phyloP scores from a whole-genome alignment of 495 filamentous ascomycete genomes.

The Mytilinidion resinicola region DNA sequence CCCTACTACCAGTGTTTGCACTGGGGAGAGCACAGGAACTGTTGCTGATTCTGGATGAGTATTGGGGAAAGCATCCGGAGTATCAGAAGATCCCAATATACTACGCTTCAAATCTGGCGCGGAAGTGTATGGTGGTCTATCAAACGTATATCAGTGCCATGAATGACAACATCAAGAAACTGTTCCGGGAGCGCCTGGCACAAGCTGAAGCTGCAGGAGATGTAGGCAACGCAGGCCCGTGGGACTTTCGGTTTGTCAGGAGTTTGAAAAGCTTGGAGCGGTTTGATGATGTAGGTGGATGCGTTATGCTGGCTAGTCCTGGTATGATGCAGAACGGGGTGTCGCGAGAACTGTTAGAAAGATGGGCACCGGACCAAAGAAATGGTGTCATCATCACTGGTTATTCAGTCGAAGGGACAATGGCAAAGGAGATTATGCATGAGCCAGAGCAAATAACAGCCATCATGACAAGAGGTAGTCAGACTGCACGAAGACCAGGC shows the following conservation, averaged over 20 bases:
- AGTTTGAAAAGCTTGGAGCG: constrained; percentile 86
- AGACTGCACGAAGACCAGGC: constrained; percentile 49
- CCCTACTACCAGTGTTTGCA: constrained; percentile 92
- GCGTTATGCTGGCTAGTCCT: constrained; percentile 93
- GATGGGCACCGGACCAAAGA: constrained; percentile 91
- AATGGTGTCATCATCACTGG: constrained; percentile 97
- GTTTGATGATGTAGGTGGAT: constrained; percentile 91
- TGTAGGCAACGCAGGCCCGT: constrained; percentile 71
- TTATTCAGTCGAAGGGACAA: constrained; percentile 96
- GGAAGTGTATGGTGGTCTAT: constrained; percentile 98
- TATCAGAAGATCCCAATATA: constrained; percentile 90
- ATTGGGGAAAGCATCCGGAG: constrained; percentile 82
- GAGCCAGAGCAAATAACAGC: constrained; percentile 91
- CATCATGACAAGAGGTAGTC: constrained; percentile 66
- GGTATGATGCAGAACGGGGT: constrained; percentile 98
- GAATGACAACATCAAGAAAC: constrained; percentile 96
- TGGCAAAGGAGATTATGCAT: constrained; percentile 90
- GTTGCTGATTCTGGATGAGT: constrained; percentile 91
- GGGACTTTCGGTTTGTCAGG: constrained; percentile 91
- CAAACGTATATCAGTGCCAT: constrained; percentile 95
- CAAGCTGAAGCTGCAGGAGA: constrained; percentile 71
- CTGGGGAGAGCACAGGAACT: constrained; percentile 90
- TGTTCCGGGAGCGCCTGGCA: constrained; percentile 79
- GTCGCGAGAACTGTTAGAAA: constrained; percentile 81
- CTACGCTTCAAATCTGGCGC: constrained; percentile 86